phyloP scores from a whole-genome alignment of 208 protist genomes.

The Phytomonas serpens region DNA sequence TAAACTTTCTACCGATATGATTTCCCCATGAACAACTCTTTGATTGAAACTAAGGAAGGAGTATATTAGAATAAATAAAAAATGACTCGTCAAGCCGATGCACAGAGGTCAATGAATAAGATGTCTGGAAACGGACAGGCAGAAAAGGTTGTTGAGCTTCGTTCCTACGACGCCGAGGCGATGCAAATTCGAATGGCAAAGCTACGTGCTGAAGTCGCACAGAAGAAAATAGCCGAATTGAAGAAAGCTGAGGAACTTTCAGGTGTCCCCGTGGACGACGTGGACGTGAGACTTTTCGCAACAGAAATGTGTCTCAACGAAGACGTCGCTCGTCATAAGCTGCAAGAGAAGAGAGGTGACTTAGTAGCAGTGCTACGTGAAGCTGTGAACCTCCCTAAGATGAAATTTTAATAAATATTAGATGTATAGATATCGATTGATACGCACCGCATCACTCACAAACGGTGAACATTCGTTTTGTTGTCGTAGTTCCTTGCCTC shows the following conservation, averaged over 20 bases:
- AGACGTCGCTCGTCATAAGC: slow-evolving; percentile 23
- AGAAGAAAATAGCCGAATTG: slow-evolving; percentile 51
- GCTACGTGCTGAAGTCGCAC: slow-evolving; percentile 46
- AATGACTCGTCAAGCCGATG: slow-evolving; percentile 69
- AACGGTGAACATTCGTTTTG: no score
- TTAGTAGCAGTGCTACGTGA: slow-evolving; percentile 50
- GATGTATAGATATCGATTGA: no score
- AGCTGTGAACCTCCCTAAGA: slow-evolving; percentile 51
- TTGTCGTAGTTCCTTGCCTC: no score
- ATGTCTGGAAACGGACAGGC: slow-evolving; percentile 32
- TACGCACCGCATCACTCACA: no score
- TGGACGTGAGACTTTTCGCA: slow-evolving; percentile 43
- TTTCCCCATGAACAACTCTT: no score
- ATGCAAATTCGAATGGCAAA: slow-evolving; percentile 62
- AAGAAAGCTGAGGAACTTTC: slow-evolving; percentile 41
- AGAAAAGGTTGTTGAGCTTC: slow-evolving; percentile 62
- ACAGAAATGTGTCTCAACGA: slow-evolving; percentile 25
- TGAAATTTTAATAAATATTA: no score
- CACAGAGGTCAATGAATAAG: slow-evolving; percentile 69
- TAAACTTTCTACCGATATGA: no score
- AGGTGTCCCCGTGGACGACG: slow-evolving; percentile 27
- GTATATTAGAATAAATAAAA: no score
- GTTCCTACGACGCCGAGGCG: slow-evolving; percentile 62
- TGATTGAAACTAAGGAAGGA: no score
- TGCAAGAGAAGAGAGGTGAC: slow-evolving; percentile 60